These are phyloP conservation scores for Jackrogersella minutella DNA, from an alignment of 495 filamentous ascomycete species.

Conservation along the genomic window DNA sequence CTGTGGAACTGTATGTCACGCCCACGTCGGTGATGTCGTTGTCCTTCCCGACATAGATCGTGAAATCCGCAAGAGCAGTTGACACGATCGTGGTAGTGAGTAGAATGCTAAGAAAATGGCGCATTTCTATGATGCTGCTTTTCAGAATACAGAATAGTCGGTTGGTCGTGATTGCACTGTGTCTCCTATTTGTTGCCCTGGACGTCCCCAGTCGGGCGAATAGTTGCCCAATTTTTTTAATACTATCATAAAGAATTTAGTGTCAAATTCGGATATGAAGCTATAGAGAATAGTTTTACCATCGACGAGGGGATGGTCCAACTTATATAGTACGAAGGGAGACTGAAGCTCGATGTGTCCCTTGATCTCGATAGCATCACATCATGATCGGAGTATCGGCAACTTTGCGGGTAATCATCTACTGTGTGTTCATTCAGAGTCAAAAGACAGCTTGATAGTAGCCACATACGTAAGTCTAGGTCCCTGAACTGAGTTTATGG, in stretches of 20 bases:
- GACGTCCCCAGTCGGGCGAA: slow-evolving; percentile 12
- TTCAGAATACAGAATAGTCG: neutral
- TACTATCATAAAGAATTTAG: slow-evolving; percentile 2
- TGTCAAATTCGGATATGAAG: neutral
- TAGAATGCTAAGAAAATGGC: neutral
- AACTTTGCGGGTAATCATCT: neutral
- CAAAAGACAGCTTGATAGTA: neutral
- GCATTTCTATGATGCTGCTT: slow-evolving; percentile 3
- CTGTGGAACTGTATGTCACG: slow-evolving; percentile 21
- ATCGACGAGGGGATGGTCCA: neutral
- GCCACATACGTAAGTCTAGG: slow-evolving; percentile 26
- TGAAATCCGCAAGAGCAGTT: slow-evolving; percentile 14
- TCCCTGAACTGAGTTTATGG: neutral
- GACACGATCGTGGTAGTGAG: neutral
- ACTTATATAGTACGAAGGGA: slow-evolving; percentile 15
- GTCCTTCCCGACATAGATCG: slow-evolving; percentile 26
- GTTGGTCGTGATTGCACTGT: slow-evolving; percentile 4
- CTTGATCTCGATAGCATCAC: neutral
- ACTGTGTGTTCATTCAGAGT: neutral
- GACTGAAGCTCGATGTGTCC: neutral
- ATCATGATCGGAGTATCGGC: neutral
- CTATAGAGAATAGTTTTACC: neutral
- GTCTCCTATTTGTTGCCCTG: slow-evolving; percentile 10
- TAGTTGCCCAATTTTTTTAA: slow-evolving; percentile 6
- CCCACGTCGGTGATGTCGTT: slow-evolving; percentile 37